Evolutionary conservation across 306 rosid genomes (phyloP).

Genomic region (Lupinus albus): DNA sequence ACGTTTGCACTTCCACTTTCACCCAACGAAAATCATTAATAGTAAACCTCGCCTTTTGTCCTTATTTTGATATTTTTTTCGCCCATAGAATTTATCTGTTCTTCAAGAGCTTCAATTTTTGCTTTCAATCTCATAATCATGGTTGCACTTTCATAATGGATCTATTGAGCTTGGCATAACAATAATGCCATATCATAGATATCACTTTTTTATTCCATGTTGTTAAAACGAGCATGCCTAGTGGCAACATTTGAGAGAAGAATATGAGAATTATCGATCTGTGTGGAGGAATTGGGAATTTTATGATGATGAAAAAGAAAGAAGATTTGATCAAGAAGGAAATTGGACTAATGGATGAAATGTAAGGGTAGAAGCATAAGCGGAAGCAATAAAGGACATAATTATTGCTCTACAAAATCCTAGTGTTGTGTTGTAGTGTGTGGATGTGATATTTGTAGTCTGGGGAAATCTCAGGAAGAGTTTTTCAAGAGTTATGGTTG

Average conservation of each 20-base stretch:
- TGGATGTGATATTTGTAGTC: too few relatives aligned
- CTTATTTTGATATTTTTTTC: constrained; percentile 89
- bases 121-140: constrained; percentile 91
- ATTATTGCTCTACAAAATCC: too few relatives aligned
- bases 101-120: constrained; percentile 76
- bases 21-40: constrained; percentile 67
- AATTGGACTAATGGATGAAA: too few relatives aligned
- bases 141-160: constrained; percentile 86
- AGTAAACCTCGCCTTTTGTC: constrained; percentile 89
- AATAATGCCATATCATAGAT: constrained; percentile 73
- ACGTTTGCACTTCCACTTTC: constrained; percentile 75
- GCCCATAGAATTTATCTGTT: constrained; percentile 67
- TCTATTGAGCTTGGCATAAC: constrained; percentile 82
- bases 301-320: too few relatives aligned
- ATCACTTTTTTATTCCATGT: constrained; percentile 62
- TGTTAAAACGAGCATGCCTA: constrained; percentile 66
- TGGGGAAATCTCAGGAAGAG: too few relatives aligned
- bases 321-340: too few relatives aligned
- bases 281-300: too few relatives aligned
- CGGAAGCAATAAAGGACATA: too few relatives aligned
- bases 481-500: too few relatives aligned
- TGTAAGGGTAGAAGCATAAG: too few relatives aligned
- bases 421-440: too few relatives aligned
- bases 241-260: constrained; percentile 83
- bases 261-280: constrained; percentile 79